Conservation (phyloP, 371 early-diverging fungal genomes). For the Apophysomyces trapeziformis region DNA sequence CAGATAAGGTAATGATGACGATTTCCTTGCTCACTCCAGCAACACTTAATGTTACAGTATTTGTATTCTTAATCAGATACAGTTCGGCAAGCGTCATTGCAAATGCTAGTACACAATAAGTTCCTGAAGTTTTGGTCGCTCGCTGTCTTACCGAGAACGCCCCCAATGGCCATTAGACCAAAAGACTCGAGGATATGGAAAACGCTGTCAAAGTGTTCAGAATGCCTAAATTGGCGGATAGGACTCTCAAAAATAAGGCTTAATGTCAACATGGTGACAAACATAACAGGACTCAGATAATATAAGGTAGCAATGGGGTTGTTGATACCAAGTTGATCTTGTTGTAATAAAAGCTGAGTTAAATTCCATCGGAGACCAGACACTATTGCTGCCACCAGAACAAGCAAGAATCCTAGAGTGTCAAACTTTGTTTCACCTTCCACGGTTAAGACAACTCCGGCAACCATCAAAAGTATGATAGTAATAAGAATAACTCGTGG, state of each 20-base stretch:
- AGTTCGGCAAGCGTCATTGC: conserved; percentile 87
- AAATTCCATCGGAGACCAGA: conserved; percentile 85
- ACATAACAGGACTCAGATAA: conserved; percentile 79
- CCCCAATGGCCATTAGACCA: conserved; percentile 72
- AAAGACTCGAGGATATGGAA: conserved; percentile 46
- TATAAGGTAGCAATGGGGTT: conserved; percentile 85
- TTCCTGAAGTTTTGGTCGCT: background rate
- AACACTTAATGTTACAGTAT: conserved; percentile 86
- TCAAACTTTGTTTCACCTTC: conserved; percentile 80
- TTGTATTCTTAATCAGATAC: conserved; percentile 79
- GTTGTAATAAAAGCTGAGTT: conserved; percentile 81
- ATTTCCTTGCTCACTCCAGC: conserved; percentile 87
- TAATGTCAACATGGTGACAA: conserved; percentile 56
- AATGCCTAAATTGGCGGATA: conserved; percentile 49
- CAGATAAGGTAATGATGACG: conserved; percentile 58
- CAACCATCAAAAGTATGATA: conserved; percentile 78
- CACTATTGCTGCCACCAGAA: conserved; percentile 75
- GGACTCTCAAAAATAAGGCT: conserved; percentile 68
- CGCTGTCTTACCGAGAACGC: conserved; percentile 56
- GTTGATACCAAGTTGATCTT: conserved; percentile 68
- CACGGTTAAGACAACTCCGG: conserved; percentile 87
- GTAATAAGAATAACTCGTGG: conserved; percentile 65
- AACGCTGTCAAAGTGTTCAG: conserved; percentile 47
- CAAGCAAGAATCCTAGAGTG: conserved; percentile 66
- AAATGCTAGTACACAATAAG: conserved; percentile 60